Evolutionary conservation across 2,329 filamentous ascomycete genomes (phyloP), one percentile per base, ranked within the genome.

Genomic region (Nannizziopsis barbatae): DNA sequence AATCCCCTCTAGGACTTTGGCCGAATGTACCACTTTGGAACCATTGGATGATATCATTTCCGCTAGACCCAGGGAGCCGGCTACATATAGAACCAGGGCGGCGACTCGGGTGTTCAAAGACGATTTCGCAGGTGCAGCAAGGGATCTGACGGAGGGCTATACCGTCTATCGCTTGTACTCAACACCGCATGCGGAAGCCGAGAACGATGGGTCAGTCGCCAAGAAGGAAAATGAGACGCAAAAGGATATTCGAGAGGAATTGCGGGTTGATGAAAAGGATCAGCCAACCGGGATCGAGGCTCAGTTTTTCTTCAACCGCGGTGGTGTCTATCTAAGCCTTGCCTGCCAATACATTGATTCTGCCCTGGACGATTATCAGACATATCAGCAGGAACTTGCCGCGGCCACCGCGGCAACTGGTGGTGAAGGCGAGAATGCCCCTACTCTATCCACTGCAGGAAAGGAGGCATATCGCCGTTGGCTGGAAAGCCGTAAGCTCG

Each of bases 221-320:
- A 72, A 70, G 42, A 75, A 65, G 57, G 54, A 60, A 62, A 50
- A 59, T 63, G 52, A 51, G 52, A 58, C 62, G 60, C 51, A 59
- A 62, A 53, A 64, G 59, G 65, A 65, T 56, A 73, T 73, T 70
- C 68, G 68, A 55, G 67, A 71, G 32, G 71, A 76, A 32, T 62
- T 70, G 42, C 75, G 73, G 52, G 59, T 79, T 33, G 70, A 74
- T 43, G 78, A 81, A 46, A 74, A 76, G 56, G 74, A 84, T 52
- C 84, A 89, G 55, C 86, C 86, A 11, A 83, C 74, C 56, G 86
- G 85, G 60, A 70, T 89, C 53, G 82, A 86, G 60, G 73, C 76
- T 42, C 86, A 92, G 59, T 64, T 92, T 3, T 65, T 86, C 3
- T 90, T 92, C 62, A 83, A 89, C 56, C 77, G 86, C 40, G 86